Conservation (phyloP, 768 basidiomycete genomes). For the Trametes gibbosa region DNA sequence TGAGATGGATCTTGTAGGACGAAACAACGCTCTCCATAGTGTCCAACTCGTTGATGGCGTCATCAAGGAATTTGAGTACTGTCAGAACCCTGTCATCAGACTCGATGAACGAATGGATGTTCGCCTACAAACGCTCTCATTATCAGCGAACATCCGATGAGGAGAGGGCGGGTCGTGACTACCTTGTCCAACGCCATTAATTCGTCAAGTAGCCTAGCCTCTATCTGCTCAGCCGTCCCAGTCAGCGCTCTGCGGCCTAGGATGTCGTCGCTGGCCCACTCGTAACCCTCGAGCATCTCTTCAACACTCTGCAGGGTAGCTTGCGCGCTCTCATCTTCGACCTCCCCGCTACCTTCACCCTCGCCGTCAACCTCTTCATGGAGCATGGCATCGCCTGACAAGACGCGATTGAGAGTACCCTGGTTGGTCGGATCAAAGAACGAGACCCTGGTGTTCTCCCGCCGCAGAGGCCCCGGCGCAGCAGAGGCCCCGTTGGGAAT, state of each 20-base stretch:
- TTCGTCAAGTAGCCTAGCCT: slow-evolving; percentile 85
- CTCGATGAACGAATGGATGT: slow-evolving; percentile 96
- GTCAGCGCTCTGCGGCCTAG: slow-evolving; percentile 59
- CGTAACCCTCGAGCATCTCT: slow-evolving; percentile 98
- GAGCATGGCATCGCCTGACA: slow-evolving; percentile 38
- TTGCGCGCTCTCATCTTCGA: slow-evolving; percentile 57
- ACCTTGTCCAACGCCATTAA: slow-evolving; percentile 93
- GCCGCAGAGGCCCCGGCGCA: slow-evolving; percentile 41
- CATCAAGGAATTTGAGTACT: slow-evolving; percentile 87
- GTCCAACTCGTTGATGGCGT: slow-evolving; percentile 85
- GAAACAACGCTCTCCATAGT: slow-evolving; percentile 86
- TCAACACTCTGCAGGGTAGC: slow-evolving; percentile 90
- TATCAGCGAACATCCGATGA: neutral
- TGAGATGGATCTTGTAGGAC: slow-evolving; percentile 94
- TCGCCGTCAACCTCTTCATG: slow-evolving; percentile 44
- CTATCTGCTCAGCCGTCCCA: slow-evolving; percentile 87
- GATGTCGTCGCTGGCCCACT: slow-evolving; percentile 88
- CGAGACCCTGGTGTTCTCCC: slow-evolving; percentile 72
- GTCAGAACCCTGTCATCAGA: slow-evolving; percentile 86
- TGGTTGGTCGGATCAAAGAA: slow-evolving; percentile 83
- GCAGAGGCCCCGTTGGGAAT: slow-evolving; percentile 10
- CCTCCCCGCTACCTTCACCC: slow-evolving; percentile 38
- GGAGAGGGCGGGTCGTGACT: slow-evolving; percentile 8
- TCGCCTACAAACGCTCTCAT: slow-evolving; percentile 56
- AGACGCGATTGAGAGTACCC: slow-evolving; percentile 65